Percentiles rank a stretch among this genome's conserved stretches.
Evolutionary conservation across 371 early-diverging fungal species (phyloP).

Genomic region (Nematocida parisii): DNA sequence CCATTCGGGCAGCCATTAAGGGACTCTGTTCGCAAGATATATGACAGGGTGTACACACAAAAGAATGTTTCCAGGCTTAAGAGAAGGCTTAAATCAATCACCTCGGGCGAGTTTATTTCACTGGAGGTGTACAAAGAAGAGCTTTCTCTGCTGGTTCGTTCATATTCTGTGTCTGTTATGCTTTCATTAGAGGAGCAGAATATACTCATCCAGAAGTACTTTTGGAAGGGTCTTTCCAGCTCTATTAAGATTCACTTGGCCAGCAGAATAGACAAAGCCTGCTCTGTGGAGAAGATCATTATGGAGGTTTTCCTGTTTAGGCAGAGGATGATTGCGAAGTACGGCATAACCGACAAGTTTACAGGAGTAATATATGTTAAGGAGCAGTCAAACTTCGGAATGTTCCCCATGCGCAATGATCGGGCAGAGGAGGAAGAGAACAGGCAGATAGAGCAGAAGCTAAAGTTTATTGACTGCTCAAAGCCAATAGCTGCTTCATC

Average conservation of each 20-base stretch:
- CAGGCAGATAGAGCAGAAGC: neutral
- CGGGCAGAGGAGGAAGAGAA: neutral
- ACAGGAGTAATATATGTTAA: slow-evolving; percentile 17
- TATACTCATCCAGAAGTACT: neutral
- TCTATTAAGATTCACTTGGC: slow-evolving; percentile 3
- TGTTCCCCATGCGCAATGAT: neutral
- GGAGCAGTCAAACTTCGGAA: neutral
- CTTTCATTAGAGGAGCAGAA: neutral
- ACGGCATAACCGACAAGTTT: slow-evolving; percentile 12
- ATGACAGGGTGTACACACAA: slow-evolving; percentile 40
- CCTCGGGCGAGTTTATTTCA: slow-evolving; percentile 11
- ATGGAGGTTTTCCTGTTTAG: slow-evolving; percentile 1
- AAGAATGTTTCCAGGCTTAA: slow-evolving; percentile 2
- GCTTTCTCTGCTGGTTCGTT: slow-evolving; percentile 30
- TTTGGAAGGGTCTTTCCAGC: slow-evolving; percentile 41
- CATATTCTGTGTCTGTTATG: slow-evolving; percentile 27
- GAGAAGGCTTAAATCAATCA: slow-evolving; percentile 3
- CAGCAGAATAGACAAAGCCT: neutral
- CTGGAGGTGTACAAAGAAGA: slow-evolving; percentile 36
- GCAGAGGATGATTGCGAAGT: slow-evolving; percentile 3
- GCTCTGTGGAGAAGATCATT: slow-evolving; percentile 24
- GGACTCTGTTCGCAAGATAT: slow-evolving; percentile 23
- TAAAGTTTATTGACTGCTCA: slow-evolving; percentile 10
- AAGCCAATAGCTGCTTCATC: neutral
- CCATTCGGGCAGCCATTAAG: slow-evolving; percentile 11